Evolutionary conservation across 208 protist genomes (phyloP), one percentile per base, ranked within the genome.

Genomic region (Jaenimonas drosophilae): DNA sequence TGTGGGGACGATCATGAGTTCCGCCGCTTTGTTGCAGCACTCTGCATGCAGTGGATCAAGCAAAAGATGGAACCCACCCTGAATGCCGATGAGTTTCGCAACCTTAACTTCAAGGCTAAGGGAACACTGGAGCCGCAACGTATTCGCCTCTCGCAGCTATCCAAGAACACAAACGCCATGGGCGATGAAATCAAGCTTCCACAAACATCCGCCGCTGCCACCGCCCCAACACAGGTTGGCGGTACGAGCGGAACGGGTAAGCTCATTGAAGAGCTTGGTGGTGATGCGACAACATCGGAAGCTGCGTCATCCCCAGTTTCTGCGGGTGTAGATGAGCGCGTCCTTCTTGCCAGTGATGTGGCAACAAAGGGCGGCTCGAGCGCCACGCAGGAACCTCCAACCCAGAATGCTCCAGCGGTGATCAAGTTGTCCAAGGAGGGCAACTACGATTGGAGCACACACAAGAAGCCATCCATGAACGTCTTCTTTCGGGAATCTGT

Each of bases 31-130:
- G 77, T 95, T 17, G 71, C 78, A 14, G 82, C 83, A 7, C 62
- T 95, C 17, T 88, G 80, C 63, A 86, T 92, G 61, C 73, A 90
- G 53, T 91, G 83, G 76, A 86, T 95, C 23, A 72, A 91, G 54
- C 88, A 95, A 40, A 95, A 95, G 45, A 75, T 42, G 11, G 83
- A 95, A 54, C 88, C 88, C 3, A 88, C 70, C n/a, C 55, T 95
- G 19, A 94, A 91, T 56, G 54, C 57, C 12, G 83, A 91, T 36
- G 77, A 92, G 64, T 92, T 84, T 45, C 69, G 74, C 43, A 81
- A 81, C 55, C 61, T 90, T 46, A 92, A 91, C 63, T 84, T 95
- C 53, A 87, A 72, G 51, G 81, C 58, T 14, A 95, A 95, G 40
- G 88, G 83, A 30, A 75, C 19, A 17, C 71, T 91, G 19, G 83